A percentile compares a stretch with the other conserved stretches of the same genome.
These are phyloP conservation scores for Tricholoma hemisulphureum DNA, from an alignment of 768 basidiomycete genomes.

Conservation along the genomic window DNA sequence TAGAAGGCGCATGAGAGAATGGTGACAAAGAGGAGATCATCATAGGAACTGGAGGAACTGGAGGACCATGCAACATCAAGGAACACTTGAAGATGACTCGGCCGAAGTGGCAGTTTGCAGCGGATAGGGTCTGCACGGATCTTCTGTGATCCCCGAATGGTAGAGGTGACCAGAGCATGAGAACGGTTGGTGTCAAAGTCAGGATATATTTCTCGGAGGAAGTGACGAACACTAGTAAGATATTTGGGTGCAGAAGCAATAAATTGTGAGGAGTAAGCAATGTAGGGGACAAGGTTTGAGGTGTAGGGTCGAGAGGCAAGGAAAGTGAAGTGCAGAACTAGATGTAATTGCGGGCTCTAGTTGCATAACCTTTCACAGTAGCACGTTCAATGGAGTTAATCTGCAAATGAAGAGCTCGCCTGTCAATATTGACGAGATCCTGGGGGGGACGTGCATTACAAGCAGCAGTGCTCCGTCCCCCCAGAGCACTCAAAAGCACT, in stretches of 20 bases:
- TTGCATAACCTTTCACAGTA: slow-evolving; percentile 16
- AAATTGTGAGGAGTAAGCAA: slow-evolving; percentile 15
- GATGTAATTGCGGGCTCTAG: slow-evolving; percentile 20
- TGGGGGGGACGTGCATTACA: slow-evolving; percentile 7
- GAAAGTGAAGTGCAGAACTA: slow-evolving; percentile 14
- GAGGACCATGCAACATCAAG: too few species aligned
- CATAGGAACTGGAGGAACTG: slow-evolving; percentile 7
- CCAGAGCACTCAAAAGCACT: slow-evolving; percentile 18
- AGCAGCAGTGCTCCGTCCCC: background rate
- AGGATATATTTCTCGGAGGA: too few species aligned
- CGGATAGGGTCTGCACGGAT: background rate
- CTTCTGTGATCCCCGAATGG: background rate
- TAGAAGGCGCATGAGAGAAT: slow-evolving; percentile 27
- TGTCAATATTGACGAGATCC: slow-evolving; percentile 13
- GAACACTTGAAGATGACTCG: background rate
- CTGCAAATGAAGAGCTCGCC: slow-evolving; percentile 11
- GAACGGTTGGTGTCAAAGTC: background rate
- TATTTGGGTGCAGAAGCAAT: slow-evolving; percentile 20
- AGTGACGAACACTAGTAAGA: background rate
- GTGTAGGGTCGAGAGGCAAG: slow-evolving; percentile 19
- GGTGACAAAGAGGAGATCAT: slow-evolving; percentile 23
- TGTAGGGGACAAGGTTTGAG: slow-evolving; percentile 16
- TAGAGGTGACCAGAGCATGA: background rate
- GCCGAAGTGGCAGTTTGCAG: background rate
- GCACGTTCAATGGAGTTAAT: slow-evolving; percentile 20